Conservation (phyloP, 1,284 basidiomycete species). For the Afroboletus lepidellus region DNA sequence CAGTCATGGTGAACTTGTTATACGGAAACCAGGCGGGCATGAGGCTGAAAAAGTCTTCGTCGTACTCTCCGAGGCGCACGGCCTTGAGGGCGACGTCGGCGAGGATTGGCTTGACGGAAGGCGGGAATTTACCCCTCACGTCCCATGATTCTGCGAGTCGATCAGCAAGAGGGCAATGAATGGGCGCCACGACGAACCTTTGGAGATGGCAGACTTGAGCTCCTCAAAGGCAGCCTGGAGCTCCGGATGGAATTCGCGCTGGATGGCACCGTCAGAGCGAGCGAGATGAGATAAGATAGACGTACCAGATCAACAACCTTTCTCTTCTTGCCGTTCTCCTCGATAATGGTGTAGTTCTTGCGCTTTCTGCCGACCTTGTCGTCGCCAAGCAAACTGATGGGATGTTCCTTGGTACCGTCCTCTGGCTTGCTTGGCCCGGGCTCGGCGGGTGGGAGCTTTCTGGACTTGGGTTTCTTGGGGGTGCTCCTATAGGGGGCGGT, state of each 20-base stretch:
- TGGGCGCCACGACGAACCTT: slow-evolving; percentile 39
- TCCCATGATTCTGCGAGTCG: slow-evolving; percentile 58
- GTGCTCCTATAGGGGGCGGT: slow-evolving; percentile 37
- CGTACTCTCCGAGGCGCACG: slow-evolving; percentile 82
- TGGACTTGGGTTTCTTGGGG: slow-evolving; percentile 68
- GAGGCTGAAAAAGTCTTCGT: slow-evolving; percentile 87
- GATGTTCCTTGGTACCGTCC: slow-evolving; percentile 53
- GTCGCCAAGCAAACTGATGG: slow-evolving; percentile 42
- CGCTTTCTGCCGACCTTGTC: slow-evolving; percentile 46
- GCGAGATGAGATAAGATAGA: slow-evolving; percentile 5
- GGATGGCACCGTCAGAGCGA: neutral
- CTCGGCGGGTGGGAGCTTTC: slow-evolving; percentile 38
- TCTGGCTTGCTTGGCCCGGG: slow-evolving; percentile 26
- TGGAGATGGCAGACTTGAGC: slow-evolving; percentile 60
- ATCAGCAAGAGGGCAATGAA: neutral
- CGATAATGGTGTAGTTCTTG: slow-evolving; percentile 47
- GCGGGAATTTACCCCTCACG: slow-evolving; percentile 86
- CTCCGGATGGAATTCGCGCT: slow-evolving; percentile 66
- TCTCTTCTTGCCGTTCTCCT: slow-evolving; percentile 63
- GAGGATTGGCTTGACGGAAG: slow-evolving; percentile 72
- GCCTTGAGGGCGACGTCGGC: slow-evolving; percentile 75
- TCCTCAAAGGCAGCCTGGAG: slow-evolving; percentile 62
- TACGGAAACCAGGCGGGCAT: slow-evolving; percentile 90
- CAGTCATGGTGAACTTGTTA: slow-evolving; percentile 88
- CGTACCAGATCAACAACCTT: slow-evolving; percentile 64